Base-by-base conservation (phyloP, 768 basidiomycete genomes). In the Agrocybe praecox region DNA sequence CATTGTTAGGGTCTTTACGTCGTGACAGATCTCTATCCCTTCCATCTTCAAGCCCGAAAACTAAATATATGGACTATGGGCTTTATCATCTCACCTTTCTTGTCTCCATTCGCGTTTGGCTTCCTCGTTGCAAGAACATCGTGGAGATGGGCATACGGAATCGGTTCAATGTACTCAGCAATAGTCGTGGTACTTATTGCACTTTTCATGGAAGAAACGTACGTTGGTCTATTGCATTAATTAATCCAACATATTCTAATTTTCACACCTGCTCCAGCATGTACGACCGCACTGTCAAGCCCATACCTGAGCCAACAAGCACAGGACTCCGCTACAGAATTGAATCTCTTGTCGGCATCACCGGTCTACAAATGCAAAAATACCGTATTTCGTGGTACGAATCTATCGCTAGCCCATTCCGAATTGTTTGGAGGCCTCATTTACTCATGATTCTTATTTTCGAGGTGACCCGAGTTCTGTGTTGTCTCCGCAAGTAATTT, bases 41-140 rank as follows among this genome's bases (percentile, higher is more conserved):
- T 89, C 78, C 87, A 89, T 62, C 69, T 84, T 1, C 86, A 88
- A 71, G 85, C 86, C 24, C 77, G 85, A 36, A 86, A 87, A 84
- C 76, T 89, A 32, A 87, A 86, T 61, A 71, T 86, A 49, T 88
- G 87, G 88, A 89, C 87, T 2, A 84, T 89, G 80, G 88, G 87
- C 0, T 88, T 89, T 73, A 80, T 89, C 61, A 68, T 87, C 40
- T 85, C 85, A 14, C 85, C 83, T 11, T 85, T 85, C 74, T 62
- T 83, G 7, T 86, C 85, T 2, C 88, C 88, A 0, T 88, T 87
- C 63, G 78, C 81, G 0, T 84, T 88, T 60, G 87, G 88, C 6
- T 90, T 88, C 75, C 74, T 89, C 6, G 84, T 85, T 3, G 86
- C 85, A 0, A 74, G 81, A 10, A 75, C 80, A 18, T 76, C 72